Evolutionary conservation across 495 filamentous ascomycete species (phyloP), one percentile per base, ranked within the genome.

Genomic region (Delitschia confertaspora): DNA sequence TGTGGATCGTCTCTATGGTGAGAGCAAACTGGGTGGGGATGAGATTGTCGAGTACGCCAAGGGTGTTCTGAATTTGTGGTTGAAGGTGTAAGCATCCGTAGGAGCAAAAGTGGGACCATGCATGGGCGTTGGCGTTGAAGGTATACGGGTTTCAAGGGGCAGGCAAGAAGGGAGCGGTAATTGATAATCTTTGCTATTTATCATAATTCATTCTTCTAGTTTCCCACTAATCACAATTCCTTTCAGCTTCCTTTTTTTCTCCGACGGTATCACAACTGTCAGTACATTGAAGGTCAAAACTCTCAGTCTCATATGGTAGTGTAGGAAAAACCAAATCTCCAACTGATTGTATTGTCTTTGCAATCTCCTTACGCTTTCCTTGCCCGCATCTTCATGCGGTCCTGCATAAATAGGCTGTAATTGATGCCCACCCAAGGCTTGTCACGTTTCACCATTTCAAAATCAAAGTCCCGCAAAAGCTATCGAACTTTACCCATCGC

Each of bases 21-120:
- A 96, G 63, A 88, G 82, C 58, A 98, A 98, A 72, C 66, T 95
- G 20, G 88, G 89, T 5, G 88, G 86, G 8, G 78, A 83, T 62
- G 91, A 98, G 73, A 98, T 98, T 66, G 85, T 93, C n/a, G 85
- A 93, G 63, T 98, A 96, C 65, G 78, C 85, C 26, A 94, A 93
- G 75, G 91, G 91, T 5, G 88, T 98, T 20, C 57, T 96, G 41
- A 80, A 64, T 56, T 67, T 96, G 45, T 96, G 89, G 89, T 57
- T 88, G 60, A 88, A 82, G 70, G 86, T 93, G 47, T 89, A 62
- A 59, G 39, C 14, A 13, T 16, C 18, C n/a, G 8, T 16, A 25
- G 38, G 24, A 26, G 38, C 21, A n/a, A 6, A 14, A 14, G 16
- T 31, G 29, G 29, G 29, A 31, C 16, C 11, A 11, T 31, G 29